Evolutionary conservation across 2,329 filamentous ascomycete genomes (phyloP).

Genomic region (Cylindrodendrum hubeiense): DNA sequence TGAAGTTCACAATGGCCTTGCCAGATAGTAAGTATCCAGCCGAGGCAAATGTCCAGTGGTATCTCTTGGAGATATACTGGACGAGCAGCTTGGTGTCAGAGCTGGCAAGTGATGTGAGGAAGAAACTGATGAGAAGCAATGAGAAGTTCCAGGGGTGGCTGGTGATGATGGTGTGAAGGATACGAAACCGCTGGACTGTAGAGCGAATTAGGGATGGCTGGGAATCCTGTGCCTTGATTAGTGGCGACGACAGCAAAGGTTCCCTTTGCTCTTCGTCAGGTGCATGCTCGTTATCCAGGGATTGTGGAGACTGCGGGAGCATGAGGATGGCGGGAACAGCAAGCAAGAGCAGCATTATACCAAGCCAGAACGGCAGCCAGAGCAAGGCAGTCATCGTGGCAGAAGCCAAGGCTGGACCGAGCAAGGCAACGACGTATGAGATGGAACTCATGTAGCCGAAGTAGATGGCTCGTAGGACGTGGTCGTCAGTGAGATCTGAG

Average conservation of each 20-base stretch:
- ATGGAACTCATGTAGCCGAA: conserved; percentile 65
- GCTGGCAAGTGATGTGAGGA: conserved; percentile 62
- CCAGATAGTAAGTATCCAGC: conserved; percentile 62
- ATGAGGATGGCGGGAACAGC: conserved; percentile 32
- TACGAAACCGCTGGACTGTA: conserved; percentile 35
- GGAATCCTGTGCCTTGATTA: conserved; percentile 51
- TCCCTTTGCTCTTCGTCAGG: conserved; percentile 49
- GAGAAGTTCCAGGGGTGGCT: conserved; percentile 57
- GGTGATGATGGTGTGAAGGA: conserved; percentile 49
- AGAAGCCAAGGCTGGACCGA: conserved; percentile 61
- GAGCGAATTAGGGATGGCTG: conserved; percentile 31
- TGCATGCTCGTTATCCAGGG: neutral
- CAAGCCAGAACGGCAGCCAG: conserved; percentile 56
- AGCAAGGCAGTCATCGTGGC: conserved; percentile 58
- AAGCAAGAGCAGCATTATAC: conserved; percentile 29
- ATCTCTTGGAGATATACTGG: conserved; percentile 64
- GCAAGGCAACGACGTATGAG: conserved; percentile 59
- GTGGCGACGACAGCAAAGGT: conserved; percentile 55
- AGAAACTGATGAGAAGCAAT: conserved; percentile 58
- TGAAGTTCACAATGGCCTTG: conserved; percentile 63
- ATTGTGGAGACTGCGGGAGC: conserved; percentile 15
- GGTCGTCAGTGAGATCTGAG: conserved; percentile 58
- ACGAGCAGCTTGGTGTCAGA: conserved; percentile 64
- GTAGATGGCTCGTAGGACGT: conserved; percentile 60
- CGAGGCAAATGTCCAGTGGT: conserved; percentile 59